Conservation (phyloP, 257 asterid genomes). For the Fraxinus cuspidata region DNA sequence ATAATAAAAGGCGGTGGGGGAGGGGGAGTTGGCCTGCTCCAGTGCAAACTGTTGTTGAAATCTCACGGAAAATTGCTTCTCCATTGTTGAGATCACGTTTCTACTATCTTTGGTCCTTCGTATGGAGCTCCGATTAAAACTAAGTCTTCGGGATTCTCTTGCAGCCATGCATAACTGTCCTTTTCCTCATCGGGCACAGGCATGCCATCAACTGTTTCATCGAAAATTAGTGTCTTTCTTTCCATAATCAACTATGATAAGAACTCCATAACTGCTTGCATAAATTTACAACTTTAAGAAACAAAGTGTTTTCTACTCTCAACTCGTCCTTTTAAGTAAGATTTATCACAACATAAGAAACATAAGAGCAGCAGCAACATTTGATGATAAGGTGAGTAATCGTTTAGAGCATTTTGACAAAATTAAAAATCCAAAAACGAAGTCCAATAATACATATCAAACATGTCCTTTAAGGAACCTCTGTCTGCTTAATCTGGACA, state of each 20-base stretch:
- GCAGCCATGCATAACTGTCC: slow-evolving; percentile 32
- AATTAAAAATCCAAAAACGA: no score
- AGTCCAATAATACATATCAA: background rate
- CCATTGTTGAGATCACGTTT: background rate
- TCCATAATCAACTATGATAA: background rate
- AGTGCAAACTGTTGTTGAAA: background rate
- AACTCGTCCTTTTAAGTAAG: background rate
- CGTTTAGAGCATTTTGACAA: background rate
- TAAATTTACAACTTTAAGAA: background rate
- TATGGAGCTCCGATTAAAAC: slow-evolving; percentile 17
- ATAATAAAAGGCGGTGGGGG: no score
- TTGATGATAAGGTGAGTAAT: background rate
- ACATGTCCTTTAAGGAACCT: background rate
- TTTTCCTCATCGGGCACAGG: slow-evolving; percentile 13
- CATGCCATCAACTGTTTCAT: background rate
- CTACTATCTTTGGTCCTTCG: slow-evolving; percentile 7
- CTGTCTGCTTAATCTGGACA: background rate
- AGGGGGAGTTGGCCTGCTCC: background rate
- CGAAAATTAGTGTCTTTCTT: background rate
- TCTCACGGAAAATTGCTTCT: background rate
- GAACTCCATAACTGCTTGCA: background rate
- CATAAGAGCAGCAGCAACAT: background rate
- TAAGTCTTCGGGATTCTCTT: slow-evolving; percentile 30
- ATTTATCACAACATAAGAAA: background rate
- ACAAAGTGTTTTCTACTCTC: background rate